A percentile compares a stretch with the other conserved stretches of the same genome.
phyloP scores from a whole-genome alignment of 768 basidiomycete genomes.

The Coprinopsis strossmayeri region DNA sequence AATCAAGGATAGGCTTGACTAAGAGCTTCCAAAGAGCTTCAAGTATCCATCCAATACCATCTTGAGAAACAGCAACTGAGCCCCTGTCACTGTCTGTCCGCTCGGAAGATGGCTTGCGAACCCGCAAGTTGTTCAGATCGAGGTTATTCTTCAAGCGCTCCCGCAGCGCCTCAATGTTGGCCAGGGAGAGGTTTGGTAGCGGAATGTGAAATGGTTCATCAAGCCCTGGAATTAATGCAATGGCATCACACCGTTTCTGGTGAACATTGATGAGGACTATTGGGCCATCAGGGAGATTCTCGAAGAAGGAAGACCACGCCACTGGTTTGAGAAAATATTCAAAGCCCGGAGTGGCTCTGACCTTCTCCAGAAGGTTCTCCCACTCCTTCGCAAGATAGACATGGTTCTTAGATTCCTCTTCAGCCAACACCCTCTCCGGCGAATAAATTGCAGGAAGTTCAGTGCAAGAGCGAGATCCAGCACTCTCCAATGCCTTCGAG shows the following conservation, averaged over 20 bases:
- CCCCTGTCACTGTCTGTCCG: neutral
- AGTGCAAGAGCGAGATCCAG: constrained; percentile 4
- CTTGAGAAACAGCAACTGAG: neutral
- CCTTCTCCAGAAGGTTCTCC: constrained; percentile 9
- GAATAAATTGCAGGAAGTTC: neutral
- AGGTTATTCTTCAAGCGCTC: neutral
- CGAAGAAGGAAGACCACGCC: neutral
- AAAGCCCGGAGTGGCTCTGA: constrained; percentile 12
- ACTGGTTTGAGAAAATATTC: constrained; percentile 11
- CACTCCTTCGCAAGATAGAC: constrained; percentile 12
- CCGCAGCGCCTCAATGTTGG: constrained; percentile 6
- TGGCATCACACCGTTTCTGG: constrained; percentile 16
- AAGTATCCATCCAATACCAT: neutral
- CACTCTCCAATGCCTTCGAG: constrained; percentile 8
- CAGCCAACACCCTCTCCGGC: constrained; percentile 1
- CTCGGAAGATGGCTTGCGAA: neutral
- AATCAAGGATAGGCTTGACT: constrained; percentile 8
- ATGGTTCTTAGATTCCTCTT: constrained; percentile 7
- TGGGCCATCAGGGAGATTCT: constrained; percentile 6
- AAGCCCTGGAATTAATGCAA: constrained; percentile 13
- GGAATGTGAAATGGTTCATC: constrained; percentile 16
- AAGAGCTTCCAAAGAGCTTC: neutral
- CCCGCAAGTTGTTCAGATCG: neutral
- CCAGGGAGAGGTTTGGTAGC: constrained; percentile 10
- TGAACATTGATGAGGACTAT: constrained; percentile 10